phyloP scores from a whole-genome alignment of 2,329 filamentous ascomycete genomes.

The Colletotrichum australisinense region DNA sequence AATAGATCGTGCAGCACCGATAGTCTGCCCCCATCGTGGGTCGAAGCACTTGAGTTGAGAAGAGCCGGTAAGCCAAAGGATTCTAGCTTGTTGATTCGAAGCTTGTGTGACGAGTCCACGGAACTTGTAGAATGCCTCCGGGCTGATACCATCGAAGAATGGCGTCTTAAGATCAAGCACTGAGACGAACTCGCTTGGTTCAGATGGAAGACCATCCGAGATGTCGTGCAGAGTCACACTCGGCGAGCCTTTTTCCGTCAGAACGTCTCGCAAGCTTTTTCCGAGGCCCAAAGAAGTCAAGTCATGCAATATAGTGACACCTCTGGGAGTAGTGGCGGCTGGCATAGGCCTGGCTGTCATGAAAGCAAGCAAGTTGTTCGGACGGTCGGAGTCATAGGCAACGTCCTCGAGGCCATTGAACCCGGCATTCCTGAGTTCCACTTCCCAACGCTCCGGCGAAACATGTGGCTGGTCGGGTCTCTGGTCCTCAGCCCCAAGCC shows the following conservation, averaged over 20 bases:
- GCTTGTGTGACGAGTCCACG: slow-evolving; percentile 21
- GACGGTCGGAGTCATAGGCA: slow-evolving; percentile 36
- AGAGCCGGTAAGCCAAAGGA: slow-evolving; percentile 41
- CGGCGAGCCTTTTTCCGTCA: neutral
- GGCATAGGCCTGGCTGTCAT: slow-evolving; percentile 3
- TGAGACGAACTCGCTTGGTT: slow-evolving; percentile 20
- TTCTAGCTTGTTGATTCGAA: slow-evolving; percentile 7
- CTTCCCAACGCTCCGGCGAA: slow-evolving; percentile 40
- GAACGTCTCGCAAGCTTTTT: neutral
- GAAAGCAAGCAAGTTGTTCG: slow-evolving; percentile 32
- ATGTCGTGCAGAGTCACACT: neutral
- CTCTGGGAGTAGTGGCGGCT: accelerated
- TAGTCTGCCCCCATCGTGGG: slow-evolving; percentile 37
- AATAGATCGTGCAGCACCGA: slow-evolving; percentile 38
- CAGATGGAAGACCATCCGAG: neutral
- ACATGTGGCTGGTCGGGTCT: slow-evolving; percentile 44
- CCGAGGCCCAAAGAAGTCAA: neutral
- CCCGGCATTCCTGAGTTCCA: slow-evolving; percentile 40
- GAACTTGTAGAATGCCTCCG: slow-evolving; percentile 29
- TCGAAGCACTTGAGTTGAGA: slow-evolving; percentile 38
- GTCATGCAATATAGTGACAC: slow-evolving; percentile 8
- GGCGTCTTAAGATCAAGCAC: slow-evolving; percentile 37
- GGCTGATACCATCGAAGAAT: slow-evolving; percentile 32
- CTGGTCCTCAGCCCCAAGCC: slow-evolving; percentile 46
- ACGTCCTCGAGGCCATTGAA: slow-evolving; percentile 42